A percentile compares a stretch with the other conserved stretches of the same genome.
Evolutionary conservation across 2,329 filamentous ascomycete species (phyloP).

Genomic region (Sporothrix dimorphospora): DNA sequence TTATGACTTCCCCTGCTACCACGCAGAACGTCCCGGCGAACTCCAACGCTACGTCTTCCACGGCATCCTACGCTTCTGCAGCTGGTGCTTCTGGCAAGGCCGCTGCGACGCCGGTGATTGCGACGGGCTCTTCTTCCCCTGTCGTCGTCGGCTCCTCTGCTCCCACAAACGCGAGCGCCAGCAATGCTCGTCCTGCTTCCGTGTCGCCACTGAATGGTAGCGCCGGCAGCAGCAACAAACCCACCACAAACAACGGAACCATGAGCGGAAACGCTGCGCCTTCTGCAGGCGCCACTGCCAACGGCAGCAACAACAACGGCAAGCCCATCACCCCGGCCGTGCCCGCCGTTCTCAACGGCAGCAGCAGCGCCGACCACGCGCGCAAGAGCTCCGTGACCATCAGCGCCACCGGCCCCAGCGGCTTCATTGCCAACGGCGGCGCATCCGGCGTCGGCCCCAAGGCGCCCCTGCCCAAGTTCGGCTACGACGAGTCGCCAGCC

Average conservation of each 20-base stretch:
- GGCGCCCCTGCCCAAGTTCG: constrained; percentile 73
- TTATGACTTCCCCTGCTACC: constrained; percentile 65
- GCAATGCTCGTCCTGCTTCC: constrained; percentile 67
- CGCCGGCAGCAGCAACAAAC: constrained; percentile 29
- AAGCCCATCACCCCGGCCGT: constrained; percentile 60
- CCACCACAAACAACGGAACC: constrained; percentile 19
- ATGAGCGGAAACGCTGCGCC: constrained; percentile 30
- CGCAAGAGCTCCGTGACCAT: constrained; percentile 92
- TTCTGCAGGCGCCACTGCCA: constrained; percentile 43
- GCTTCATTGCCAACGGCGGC: constrained; percentile 77
- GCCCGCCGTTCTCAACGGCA: constrained; percentile 71
- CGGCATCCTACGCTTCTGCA: constrained; percentile 68
- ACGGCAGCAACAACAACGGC: constrained; percentile 27
- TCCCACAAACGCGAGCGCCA: constrained; percentile 47
- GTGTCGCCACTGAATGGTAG: constrained; percentile 86
- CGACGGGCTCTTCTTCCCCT: constrained; percentile 59
- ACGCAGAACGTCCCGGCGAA: constrained; percentile 49
- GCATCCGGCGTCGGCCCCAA: constrained; percentile 57
- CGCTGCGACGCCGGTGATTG: constrained; percentile 62
- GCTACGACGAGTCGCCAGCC: constrained; percentile 69
- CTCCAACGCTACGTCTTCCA: constrained; percentile 54
- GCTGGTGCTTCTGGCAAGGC: constrained; percentile 66
- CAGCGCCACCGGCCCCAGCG: constrained; percentile 76
- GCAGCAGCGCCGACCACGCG: constrained; percentile 66
- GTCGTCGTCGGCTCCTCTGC: constrained; percentile 60